A percentile compares a stretch with the other conserved stretches of the same genome.
Conservation (phyloP, 129 eudicot species). For the Cynara cardunculus region DNA sequence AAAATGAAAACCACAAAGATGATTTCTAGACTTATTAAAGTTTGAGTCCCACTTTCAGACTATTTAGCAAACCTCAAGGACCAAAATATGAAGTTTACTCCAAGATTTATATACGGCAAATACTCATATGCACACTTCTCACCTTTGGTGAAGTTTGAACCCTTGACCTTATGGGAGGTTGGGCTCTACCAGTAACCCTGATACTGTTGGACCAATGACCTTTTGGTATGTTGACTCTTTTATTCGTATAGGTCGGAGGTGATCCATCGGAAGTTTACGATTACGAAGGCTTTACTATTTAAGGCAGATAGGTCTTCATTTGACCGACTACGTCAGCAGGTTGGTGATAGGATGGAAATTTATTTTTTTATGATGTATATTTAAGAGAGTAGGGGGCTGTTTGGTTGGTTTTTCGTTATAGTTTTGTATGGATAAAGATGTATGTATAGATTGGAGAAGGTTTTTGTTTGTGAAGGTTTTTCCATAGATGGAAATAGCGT, state of each 20-base stretch:
- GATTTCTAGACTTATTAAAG: too few relatives aligned
- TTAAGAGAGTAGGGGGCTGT: too few relatives aligned
- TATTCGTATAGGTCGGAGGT: constrained; percentile 45
- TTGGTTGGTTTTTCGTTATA: too few relatives aligned
- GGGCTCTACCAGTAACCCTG: background rate
- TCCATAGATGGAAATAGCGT: too few relatives aligned
- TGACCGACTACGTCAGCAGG: constrained; percentile 76
- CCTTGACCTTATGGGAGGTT: background rate
- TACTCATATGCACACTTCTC: background rate
- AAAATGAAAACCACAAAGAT: too few relatives aligned
- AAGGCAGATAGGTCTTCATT: constrained; percentile 83
- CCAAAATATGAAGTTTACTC: too few relatives aligned
- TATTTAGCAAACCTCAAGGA: too few relatives aligned
- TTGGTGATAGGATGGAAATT: constrained; percentile 17
- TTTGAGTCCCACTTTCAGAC: too few relatives aligned
- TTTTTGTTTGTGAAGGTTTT: too few relatives aligned
- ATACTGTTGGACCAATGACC: background rate
- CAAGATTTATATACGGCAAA: background rate
- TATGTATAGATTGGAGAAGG: too few relatives aligned
- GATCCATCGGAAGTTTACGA: constrained; percentile 60
- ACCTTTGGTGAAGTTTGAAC: background rate
- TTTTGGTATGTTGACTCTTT: background rate
- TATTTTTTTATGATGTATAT: background rate
- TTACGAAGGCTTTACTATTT: constrained; percentile 58
- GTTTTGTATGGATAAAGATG: too few relatives aligned